Percentiles rank a stretch among this genome's conserved stretches.
Conservation (phyloP, 352 stramenopile genomes). For the Peronosclerospora sorghi region DNA sequence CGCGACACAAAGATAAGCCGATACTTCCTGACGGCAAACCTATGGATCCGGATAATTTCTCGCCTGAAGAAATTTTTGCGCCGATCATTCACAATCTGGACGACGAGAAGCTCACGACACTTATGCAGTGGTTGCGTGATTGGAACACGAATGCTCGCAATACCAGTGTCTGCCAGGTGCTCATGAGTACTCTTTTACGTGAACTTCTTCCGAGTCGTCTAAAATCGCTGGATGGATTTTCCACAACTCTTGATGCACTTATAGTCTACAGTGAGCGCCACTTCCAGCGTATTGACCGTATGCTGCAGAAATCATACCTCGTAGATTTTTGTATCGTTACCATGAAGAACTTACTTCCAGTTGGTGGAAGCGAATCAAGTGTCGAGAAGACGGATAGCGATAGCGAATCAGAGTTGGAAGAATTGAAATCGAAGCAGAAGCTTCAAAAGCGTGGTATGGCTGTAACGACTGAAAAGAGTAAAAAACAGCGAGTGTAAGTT, state of each 20-base stretch:
- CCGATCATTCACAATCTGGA: conserved; percentile 64
- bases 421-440: conserved; percentile 17
- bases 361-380: conserved; percentile 15
- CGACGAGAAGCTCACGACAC: conserved; percentile 77
- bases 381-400: conserved; percentile 36
- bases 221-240: conserved; percentile 58
- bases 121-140: conserved; percentile 91
- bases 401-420: conserved; percentile 11
- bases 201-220: conserved; percentile 49
- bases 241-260: conserved; percentile 86
- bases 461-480: conserved; percentile 13
- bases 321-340: conserved; percentile 89
- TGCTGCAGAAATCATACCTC: conserved; percentile 95
- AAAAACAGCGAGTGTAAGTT: conserved; percentile 49
- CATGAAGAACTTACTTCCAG: conserved; percentile 76
- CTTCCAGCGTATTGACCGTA: conserved; percentile 92
- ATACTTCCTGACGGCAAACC: conserved; percentile 22
- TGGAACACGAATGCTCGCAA: conserved; percentile 97
- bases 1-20: conserved; percentile 49
- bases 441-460: conserved; percentile 16
- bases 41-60: conserved; percentile 45
- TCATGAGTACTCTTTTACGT: conserved; percentile 87
- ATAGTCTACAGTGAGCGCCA: conserved; percentile 96
- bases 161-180: conserved; percentile 86
- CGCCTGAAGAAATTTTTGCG: conserved; percentile 49